Conservation (phyloP, 2,329 filamentous ascomycete genomes). For the Fusarium sterilihyphosum region DNA sequence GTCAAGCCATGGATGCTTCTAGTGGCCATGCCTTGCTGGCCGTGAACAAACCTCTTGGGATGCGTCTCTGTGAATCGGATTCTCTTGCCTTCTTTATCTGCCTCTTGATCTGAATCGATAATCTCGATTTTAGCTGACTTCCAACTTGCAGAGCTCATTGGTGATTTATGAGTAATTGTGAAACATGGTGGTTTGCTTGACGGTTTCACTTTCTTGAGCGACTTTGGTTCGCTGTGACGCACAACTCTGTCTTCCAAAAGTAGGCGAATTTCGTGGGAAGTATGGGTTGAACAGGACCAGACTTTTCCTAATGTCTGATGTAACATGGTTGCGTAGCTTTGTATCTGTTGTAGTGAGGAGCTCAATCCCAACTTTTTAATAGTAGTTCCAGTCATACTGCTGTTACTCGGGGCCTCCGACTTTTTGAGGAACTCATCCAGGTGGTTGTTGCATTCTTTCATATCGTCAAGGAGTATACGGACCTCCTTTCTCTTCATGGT, state of each 20-base stretch:
- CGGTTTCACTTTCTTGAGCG: neutral
- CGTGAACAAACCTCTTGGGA: rapidly evolving
- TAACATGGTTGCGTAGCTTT: neutral
- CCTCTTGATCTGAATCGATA: neutral
- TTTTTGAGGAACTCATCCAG: neutral
- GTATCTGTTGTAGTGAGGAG: neutral
- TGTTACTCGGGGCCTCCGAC: neutral
- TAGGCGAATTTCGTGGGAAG: neutral
- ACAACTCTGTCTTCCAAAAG: neutral
- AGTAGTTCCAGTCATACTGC: neutral
- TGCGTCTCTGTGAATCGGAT: rapidly evolving
- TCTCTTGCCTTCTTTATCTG: rapidly evolving
- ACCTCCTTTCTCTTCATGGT: neutral
- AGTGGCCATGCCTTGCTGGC: too few relatives aligned
- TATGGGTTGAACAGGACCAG: neutral
- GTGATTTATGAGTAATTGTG: neutral
- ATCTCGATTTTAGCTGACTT: neutral
- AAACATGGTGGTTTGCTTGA: neutral
- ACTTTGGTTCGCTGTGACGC: rapidly evolving
- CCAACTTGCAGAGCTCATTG: neutral
- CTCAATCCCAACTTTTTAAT: neutral
- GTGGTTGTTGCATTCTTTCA: neutral
- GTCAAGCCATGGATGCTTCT: neutral
- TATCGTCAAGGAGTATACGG: neutral
- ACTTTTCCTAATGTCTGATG: neutral